Evolutionary conservation across 805 yeast species (phyloP).

Genomic region (Schizosaccharomyces octosporus): DNA sequence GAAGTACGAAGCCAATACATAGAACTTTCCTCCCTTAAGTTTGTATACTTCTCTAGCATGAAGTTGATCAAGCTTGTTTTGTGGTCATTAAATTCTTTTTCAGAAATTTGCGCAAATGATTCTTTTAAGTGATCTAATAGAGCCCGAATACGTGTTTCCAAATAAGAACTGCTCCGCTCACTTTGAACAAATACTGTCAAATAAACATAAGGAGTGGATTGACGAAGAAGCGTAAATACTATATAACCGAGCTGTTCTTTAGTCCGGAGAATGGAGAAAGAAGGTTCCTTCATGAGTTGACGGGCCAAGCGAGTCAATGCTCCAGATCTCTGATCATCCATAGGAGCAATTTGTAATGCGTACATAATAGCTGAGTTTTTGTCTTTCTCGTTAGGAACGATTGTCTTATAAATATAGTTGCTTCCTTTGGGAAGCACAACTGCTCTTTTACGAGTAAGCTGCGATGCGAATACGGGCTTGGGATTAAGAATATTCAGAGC

Average conservation of each 20-base stretch:
- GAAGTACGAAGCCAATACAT: slow-evolving; percentile 44
- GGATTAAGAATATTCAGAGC: slow-evolving; percentile 19
- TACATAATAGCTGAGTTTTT: slow-evolving; percentile 68
- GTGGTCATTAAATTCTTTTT: slow-evolving; percentile 42
- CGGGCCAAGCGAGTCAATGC: slow-evolving; percentile 39
- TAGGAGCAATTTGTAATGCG: slow-evolving; percentile 38
- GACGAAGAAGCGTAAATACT: slow-evolving; percentile 53
- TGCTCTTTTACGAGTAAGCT: slow-evolving; percentile 20
- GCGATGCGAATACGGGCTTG: slow-evolving; percentile 20
- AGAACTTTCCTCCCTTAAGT: slow-evolving; percentile 48
- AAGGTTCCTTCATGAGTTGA: slow-evolving; percentile 62
- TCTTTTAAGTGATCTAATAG: slow-evolving; percentile 28
- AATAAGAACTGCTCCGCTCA: slow-evolving; percentile 47
- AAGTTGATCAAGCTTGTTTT: slow-evolving; percentile 41
- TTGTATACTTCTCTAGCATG: slow-evolving; percentile 48
- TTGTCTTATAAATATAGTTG: slow-evolving; percentile 17
- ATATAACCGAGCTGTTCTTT: slow-evolving; percentile 89
- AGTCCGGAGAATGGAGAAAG: slow-evolving; percentile 71
- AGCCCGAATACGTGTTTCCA: slow-evolving; percentile 51
- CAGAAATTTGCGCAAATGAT: slow-evolving; percentile 26
- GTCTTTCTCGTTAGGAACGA: slow-evolving; percentile 39
- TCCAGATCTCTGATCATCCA: slow-evolving; percentile 20
- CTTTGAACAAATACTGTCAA: slow-evolving; percentile 60
- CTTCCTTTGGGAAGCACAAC: slow-evolving; percentile 13
- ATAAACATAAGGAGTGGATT: slow-evolving; percentile 48